Evolutionary conservation across 352 stramenopile species (phyloP), one percentile per base, ranked within the genome.

Genomic region (Pythium aristosporum): DNA sequence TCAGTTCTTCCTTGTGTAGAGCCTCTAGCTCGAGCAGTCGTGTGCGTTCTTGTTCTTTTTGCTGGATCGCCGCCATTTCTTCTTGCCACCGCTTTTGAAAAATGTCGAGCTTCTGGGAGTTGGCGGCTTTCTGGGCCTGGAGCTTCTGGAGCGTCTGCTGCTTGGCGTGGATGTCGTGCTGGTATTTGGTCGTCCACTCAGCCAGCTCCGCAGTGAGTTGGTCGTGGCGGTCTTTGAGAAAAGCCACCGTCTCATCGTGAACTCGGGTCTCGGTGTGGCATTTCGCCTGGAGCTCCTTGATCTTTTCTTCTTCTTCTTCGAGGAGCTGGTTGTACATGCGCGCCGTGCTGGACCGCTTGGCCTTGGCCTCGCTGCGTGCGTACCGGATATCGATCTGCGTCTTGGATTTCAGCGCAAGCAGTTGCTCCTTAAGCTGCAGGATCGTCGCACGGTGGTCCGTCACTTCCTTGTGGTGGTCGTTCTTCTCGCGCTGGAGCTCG

Each of bases 341-440:
- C 7, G 82, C 72, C 0, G 82, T 95, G 43, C 79, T 92, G 42
- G 77, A 82, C n/a, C 81, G 77, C 66, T 96, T 94, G 20, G 88
- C 88, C 60, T 95, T 91, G 50, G 86, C 85, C 65, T 96, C 85
- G 34, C 89, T 92, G 0, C 82, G 71, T 5, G 83, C 77, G 42
- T 95, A 96, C 7, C 85, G 76, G 52, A 86, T 89, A 41, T 96
- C 85, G 51, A 94, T 83, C 63, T 89, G 79, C 18, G 85, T 91
- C 67, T 94, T 92, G 41, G 82, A 92, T 58, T 94, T 94, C 42
- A 94, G 79, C 12, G 81, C 72, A 21, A 89, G 68, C 12, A 96
- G 82, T 67, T 96, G 79, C 61, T 95, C 82, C 59, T 96, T 96
- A 9, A 96, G 73, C 28, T 81, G 71, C 25, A 88, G 50, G 60